phyloP scores from a whole-genome alignment of 257 asterid genomes.

The Euphrasia confusa region DNA sequence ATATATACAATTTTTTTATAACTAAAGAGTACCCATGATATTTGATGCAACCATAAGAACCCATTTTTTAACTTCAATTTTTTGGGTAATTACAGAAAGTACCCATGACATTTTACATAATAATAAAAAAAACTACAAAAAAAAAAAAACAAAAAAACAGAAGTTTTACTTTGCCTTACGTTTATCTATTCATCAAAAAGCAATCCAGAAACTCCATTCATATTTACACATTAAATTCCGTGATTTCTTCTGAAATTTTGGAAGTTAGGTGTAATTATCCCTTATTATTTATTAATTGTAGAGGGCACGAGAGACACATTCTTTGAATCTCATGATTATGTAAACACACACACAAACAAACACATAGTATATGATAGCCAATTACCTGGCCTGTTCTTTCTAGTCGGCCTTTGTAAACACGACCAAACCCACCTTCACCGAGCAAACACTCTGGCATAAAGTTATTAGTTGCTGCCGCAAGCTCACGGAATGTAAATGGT shows the following conservation, averaged over 20 bases:
- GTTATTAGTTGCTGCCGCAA: constrained; percentile 78
- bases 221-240: neutral
- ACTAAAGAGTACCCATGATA: neutral
- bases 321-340: neutral
- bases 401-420: constrained; percentile 79
- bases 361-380: constrained; percentile 8
- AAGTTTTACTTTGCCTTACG: no score
- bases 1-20: constrained; percentile 21
- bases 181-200: no score
- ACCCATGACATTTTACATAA: no score
- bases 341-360: neutral
- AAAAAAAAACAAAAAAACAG: no score
- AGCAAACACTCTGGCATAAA: constrained; percentile 69
- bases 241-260: no score
- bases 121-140: no score
- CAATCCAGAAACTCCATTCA: no score
- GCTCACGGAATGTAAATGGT: constrained; percentile 84
- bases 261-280: neutral
- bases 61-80: no score
- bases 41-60: no score
- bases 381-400: constrained; percentile 79
- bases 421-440: constrained; percentile 99
- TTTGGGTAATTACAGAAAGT: no score
- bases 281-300: no score
- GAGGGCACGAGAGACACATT: neutral